phyloP scores from a whole-genome alignment of 2,329 filamentous ascomycete species.

The Cercospora sp. region DNA sequence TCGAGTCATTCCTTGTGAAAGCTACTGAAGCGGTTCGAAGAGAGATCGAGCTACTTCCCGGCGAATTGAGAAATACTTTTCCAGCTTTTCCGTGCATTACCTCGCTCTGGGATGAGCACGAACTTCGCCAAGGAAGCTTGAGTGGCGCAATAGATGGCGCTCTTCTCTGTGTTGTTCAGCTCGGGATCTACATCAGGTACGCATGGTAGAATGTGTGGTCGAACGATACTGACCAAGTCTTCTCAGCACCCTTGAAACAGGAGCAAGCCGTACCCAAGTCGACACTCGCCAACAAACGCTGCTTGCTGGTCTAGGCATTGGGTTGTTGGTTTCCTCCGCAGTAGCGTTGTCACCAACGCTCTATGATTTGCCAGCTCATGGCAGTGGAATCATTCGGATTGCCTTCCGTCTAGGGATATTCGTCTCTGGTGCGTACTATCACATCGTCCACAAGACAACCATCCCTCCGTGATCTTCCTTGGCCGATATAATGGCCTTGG shows the following conservation, averaged over 20 bases:
- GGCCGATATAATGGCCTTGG: no score
- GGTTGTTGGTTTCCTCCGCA: conserved; percentile 47
- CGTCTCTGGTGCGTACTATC: conserved; percentile 32
- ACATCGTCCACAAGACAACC: no score
- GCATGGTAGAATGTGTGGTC: conserved; percentile 9
- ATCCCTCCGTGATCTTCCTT: no score
- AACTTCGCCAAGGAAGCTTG: conserved; percentile 45
- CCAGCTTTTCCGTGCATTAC: conserved; percentile 44
- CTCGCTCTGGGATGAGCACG: conserved; percentile 36
- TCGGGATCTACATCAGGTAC: conserved; percentile 47
- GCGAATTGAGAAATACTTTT: conserved; percentile 34
- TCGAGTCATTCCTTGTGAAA: conserved; percentile 47
- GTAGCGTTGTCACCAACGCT: conserved; percentile 45
- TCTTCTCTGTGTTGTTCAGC: conserved; percentile 44
- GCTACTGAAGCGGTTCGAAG: conserved; percentile 44
- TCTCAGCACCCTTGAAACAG: neutral
- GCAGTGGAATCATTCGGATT: conserved; percentile 45
- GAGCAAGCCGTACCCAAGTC: neutral
- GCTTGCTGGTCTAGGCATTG: conserved; percentile 49
- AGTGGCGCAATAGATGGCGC: conserved; percentile 50
- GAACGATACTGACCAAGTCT: neutral
- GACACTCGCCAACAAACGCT: conserved; percentile 30
- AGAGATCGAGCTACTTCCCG: conserved; percentile 41
- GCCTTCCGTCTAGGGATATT: conserved; percentile 52
- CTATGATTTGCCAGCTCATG: conserved; percentile 44